Base-by-base conservation (phyloP, 2,329 filamentous ascomycete species). In the Trichoderma breve region DNA sequence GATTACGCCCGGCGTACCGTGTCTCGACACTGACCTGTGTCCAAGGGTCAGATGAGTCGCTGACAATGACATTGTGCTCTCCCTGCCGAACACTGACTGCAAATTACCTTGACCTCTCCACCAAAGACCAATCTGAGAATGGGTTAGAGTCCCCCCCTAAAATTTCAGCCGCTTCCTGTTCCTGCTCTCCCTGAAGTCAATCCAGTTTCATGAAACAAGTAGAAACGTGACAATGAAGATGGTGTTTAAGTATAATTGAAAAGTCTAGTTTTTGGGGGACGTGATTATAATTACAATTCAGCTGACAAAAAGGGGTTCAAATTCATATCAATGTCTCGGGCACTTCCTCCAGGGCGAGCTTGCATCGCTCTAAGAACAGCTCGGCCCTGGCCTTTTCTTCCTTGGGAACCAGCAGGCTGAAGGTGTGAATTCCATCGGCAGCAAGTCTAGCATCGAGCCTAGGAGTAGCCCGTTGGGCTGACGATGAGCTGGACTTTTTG, bases 331-430 rank as follows among this genome's bases (percentile, higher is more conserved):
- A 82, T 77, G 91, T 87, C 39, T 91, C 93, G 15, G 94, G 93
- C 82, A 96, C 92, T 75, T 89, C 86, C 82, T 97, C 93, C 76
- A 99, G 82, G 30, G 95, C 90, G 60, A 87, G 84, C 89, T 97
- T 98, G 79, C 98, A 88, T 76, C 93, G 89, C 83, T 95, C 92
- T 74, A 99, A 82, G 84, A 98, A 99, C 12, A 91, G 86, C 78
- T 89, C 87, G 15, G 93, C 96, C 77, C 94, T 87, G 84, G 91
- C 89, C 87, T 95, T 92, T 81, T 99, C 96, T 9, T 88, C 89
- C 82, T 88, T 90, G 51, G 92, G 90, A 24, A 97, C 95, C 32
- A 86, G 91, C 66, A 99, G 84, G 77, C 90, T 95, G 80, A 98
- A 97, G 0, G 95, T 84, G 80, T 97, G 97, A 70, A 89, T 83